Base-by-base conservation (phyloP, 2,329 filamentous ascomycete genomes). In the Colletotrichum costaricense region DNA sequence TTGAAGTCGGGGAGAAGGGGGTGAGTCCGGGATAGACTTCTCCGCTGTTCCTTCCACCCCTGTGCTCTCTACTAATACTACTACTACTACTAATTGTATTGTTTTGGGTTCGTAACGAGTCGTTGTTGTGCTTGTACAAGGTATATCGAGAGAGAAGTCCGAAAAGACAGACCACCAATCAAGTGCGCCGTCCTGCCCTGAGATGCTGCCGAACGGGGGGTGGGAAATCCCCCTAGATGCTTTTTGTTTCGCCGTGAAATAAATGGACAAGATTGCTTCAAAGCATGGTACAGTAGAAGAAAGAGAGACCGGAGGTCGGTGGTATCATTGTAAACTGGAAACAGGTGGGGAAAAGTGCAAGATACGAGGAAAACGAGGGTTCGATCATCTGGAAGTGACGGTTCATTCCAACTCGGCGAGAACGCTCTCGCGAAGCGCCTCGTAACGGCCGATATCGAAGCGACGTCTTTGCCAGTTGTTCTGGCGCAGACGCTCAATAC, bases 401-500 rank as follows among this genome's bases (percentile, higher is more conserved):
- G 57, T 64, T n/a, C 62, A 82, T 16, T 78, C 74, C 55, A 91
- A 80, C 76, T 91, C 89, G 2, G 86, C 85, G 68, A 91, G 80
- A 52, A 85, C 88, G 63, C 81, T 84, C 76, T 88, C 87, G 16
- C 88, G 82, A 9, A 91, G 81, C 24, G 84, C 83, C 78, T 89
- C 86, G 77, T 91, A 91, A 49, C 87, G 84, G 57, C 81, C 79
- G 6, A 82, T 81, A 74, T 91, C 86, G 75, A 91, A 91, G 26
- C 89, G 85, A 75, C 86, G 86, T 33, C 89, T 82, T 77, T 85
- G 85, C 89, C 89, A 91, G 2, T 88, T 88, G 63, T 77, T 83
- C n/a, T 85, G 85, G 24, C 88, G 85, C 12, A 91, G 80, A 11
- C 86, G 84, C 80, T 89, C 87, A 75, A 91, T 90, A 28, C 89